These are phyloP conservation scores for Boletellus sp. DNA, from an alignment of 1,284 basidiomycete genomes.

Conservation along the genomic window DNA sequence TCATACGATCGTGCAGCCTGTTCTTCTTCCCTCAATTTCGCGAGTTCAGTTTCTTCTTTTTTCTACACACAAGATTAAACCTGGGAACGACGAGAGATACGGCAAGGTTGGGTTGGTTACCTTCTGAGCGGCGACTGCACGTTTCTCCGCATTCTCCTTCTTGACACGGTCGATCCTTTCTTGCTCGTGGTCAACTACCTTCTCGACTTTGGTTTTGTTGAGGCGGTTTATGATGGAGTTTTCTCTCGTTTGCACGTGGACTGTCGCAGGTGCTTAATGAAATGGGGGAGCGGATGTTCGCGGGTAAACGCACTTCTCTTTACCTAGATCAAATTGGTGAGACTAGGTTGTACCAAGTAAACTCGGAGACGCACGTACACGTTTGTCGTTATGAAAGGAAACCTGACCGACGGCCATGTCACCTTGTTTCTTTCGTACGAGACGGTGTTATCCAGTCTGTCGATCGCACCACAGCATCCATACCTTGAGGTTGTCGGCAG, in stretches of 20 bases:
- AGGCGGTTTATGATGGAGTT: slow-evolving; percentile 91
- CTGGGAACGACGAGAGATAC: neutral
- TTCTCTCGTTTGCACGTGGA: slow-evolving; percentile 78
- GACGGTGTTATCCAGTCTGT: slow-evolving; percentile 3
- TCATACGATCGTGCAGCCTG: slow-evolving; percentile 79
- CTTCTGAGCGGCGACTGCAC: slow-evolving; percentile 61
- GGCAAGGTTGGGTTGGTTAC: too few relatives aligned
- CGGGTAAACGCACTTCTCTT: slow-evolving; percentile 58
- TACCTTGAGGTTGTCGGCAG: slow-evolving; percentile 85
- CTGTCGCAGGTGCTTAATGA: slow-evolving; percentile 34
- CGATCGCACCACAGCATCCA: slow-evolving; percentile 9
- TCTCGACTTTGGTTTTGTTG: slow-evolving; percentile 90
- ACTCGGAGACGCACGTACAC: slow-evolving; percentile 41
- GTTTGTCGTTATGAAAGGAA: slow-evolving; percentile 88
- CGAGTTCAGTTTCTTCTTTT: slow-evolving; percentile 69
- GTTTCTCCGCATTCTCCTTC: slow-evolving; percentile 66
- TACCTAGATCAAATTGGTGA: slow-evolving; percentile 45
- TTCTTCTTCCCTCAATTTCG: slow-evolving; percentile 65
- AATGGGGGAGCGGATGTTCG: neutral
- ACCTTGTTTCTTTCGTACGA: slow-evolving; percentile 74
- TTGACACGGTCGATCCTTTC: slow-evolving; percentile 83
- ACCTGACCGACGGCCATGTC: slow-evolving; percentile 97
- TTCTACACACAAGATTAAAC: slow-evolving; percentile 41
- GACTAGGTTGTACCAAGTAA: neutral
- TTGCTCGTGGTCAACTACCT: slow-evolving; percentile 86